Base-by-base conservation (phyloP, 495 filamentous ascomycete genomes). In the Penicillium longicatenatum region DNA sequence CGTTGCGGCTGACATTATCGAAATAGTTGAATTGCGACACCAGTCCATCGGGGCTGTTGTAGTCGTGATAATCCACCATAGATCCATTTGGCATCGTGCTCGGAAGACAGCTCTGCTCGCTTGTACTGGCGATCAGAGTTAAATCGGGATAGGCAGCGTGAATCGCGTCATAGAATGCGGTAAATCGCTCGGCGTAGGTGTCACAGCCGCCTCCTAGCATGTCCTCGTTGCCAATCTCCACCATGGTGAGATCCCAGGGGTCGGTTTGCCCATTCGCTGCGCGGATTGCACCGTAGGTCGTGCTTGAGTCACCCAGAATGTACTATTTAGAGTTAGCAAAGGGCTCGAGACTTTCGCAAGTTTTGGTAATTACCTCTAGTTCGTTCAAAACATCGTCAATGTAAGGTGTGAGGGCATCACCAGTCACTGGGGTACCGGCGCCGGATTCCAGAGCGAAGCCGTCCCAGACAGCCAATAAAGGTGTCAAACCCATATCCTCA, bases 141-240 rank as follows among this genome's bases (percentile, higher is more conserved):
- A 89, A 82, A 56, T 86, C 71, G 1, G 86, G 86, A 58, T 88
- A 86, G 29, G 75, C 75, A 12, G 69, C 64, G 42, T 79, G 74
- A 57, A 89, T 81, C 1, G 82, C 83, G 33, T 82, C 66, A 52
- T 84, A 75, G 60, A 88, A 85, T 31, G 66, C 66, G 2, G 75
- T 74, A 63, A 85, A 87, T 22, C 85, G 78, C 61, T 86, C 87
- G 20, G 75, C 73, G 66, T 84, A 86, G n/a, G 77, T 71, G 7
- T 70, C 65, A n/a, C 73, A 70, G 17, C 86, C 80, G 65, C 78
- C 82, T 52, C 60, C 63, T n/a, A 79, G 67, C 50, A 67, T 70
- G 52, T 89, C 86, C 63, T 89, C 85, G 59, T 89, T 88, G 24
- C 86, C 86, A 60, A 89, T 78, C 64, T 88, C 86, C 33, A 87